Evolutionary conservation across 1,139 yeast species (phyloP).

Genomic region (Yamadazyma trypodendri): DNA sequence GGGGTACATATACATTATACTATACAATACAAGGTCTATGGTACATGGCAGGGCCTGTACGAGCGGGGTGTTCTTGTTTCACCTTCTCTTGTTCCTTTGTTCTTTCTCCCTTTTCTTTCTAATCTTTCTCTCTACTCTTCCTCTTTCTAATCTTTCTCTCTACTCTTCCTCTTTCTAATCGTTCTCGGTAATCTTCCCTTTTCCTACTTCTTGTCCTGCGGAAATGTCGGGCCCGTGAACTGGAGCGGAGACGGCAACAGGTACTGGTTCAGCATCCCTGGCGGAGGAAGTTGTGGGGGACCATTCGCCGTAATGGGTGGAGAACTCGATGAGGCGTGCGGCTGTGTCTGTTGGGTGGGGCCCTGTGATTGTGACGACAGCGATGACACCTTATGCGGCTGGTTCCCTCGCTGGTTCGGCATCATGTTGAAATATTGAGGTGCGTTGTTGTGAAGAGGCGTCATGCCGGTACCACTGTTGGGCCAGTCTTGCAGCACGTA

Average conservation of each 20-base stretch:
- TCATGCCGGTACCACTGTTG: conserved; percentile 35
- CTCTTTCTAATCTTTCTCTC: background rate
- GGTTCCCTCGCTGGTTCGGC: conserved; percentile 13
- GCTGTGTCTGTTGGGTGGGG: conserved; percentile 1
- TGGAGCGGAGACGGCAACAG: conserved; percentile 18
- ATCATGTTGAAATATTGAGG: conserved; percentile 28
- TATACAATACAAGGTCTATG: too few relatives aligned
- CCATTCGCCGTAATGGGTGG: background rate
- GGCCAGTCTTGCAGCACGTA: conserved; percentile 49
- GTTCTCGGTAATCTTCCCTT: background rate
- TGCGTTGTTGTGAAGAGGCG: conserved; percentile 30
- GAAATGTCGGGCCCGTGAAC: conserved; percentile 13
- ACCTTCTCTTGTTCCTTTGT: too few relatives aligned
- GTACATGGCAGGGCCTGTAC: conserved; percentile 3
- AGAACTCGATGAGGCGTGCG: conserved; percentile 1
- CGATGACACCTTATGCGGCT: conserved; percentile 1
- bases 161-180: conserved; percentile 6
- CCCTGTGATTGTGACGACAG: conserved; percentile 1
- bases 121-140: background rate
- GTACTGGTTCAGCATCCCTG: conserved; percentile 7
- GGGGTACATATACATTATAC: too few relatives aligned
- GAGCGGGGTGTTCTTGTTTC: too few relatives aligned
- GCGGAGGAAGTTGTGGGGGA: background rate
- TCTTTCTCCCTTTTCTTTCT: too few relatives aligned
- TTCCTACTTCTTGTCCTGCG: conserved; percentile 6